A percentile compares a stretch with the other conserved stretches of the same genome.
Conservation (phyloP, 2,329 filamentous ascomycete genomes). For the Lachnellula hyalina region DNA sequence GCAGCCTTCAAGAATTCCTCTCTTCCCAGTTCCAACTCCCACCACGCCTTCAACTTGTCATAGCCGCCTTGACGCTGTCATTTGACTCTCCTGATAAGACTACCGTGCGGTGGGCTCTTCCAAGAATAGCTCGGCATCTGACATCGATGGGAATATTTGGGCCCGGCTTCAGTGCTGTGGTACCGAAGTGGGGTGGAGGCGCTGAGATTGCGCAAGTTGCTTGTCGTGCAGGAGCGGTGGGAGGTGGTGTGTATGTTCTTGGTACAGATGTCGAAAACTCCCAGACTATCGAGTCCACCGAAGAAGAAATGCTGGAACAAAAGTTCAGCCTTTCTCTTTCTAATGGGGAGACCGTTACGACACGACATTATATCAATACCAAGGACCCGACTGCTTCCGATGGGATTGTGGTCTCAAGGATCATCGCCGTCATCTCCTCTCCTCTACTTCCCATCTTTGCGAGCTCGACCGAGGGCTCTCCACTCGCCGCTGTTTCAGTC, state of each 20-base stretch:
- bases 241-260: conserved; percentile 85
- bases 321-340: conserved; percentile 46
- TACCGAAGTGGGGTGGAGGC: conserved; percentile 88
- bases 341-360: conserved; percentile 51
- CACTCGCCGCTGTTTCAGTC: conserved; percentile 67
- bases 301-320: conserved; percentile 19
- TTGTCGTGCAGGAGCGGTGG: conserved; percentile 85
- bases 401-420: conserved; percentile 45
- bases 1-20: conserved; percentile 55
- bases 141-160: conserved; percentile 84
- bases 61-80: conserved; percentile 69
- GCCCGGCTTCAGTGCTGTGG: conserved; percentile 79
- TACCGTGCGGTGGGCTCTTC: conserved; percentile 60
- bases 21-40: conserved; percentile 62
- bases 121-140: conserved; percentile 71
- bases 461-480: conserved; percentile 65
- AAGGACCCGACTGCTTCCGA: not conserved
- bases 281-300: conserved; percentile 21
- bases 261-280: conserved; percentile 56
- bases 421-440: conserved; percentile 65
- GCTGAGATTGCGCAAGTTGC: conserved; percentile 88
- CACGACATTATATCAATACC: conserved; percentile 45
- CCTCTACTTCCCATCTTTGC: conserved; percentile 64
- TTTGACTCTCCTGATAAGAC: conserved; percentile 50
- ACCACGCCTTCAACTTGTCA: conserved; percentile 56